phyloP scores from a whole-genome alignment of 2,329 filamentous ascomycete species.

The Exserohilum turcica region DNA sequence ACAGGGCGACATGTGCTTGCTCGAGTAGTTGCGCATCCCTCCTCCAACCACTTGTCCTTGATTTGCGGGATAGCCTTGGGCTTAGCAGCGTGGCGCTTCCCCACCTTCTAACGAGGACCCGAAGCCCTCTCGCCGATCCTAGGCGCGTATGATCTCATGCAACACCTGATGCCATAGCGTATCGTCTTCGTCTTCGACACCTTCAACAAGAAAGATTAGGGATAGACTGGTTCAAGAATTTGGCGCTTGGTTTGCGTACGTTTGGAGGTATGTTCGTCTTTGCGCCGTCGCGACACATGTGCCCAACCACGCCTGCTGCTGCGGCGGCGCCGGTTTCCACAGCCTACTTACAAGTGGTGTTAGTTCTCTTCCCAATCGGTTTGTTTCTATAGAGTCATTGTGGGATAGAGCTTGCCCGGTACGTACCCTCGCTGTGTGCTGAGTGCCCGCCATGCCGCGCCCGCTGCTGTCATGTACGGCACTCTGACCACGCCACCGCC shows the following conservation, averaged over 20 bases:
- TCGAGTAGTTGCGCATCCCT: constrained; percentile 41
- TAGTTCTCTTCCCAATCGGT: constrained; percentile 36
- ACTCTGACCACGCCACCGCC: background rate
- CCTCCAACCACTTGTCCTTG: constrained; percentile 33
- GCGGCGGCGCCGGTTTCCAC: constrained; percentile 8
- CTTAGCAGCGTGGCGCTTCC: constrained; percentile 45
- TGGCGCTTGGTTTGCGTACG: constrained; percentile 44
- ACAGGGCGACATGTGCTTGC: constrained; percentile 46
- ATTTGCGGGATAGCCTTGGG: constrained; percentile 39
- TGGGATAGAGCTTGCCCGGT: constrained; percentile 38
- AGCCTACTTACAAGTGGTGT: constrained; percentile 35
- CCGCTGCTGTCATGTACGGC: background rate
- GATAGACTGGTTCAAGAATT: constrained; percentile 51
- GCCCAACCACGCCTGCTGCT: constrained; percentile 4
- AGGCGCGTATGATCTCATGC: constrained; percentile 41
- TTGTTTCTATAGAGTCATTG: constrained; percentile 34
- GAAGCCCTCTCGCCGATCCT: constrained; percentile 37
- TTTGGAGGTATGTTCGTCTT: constrained; percentile 43
- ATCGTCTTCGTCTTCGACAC: constrained; percentile 43
- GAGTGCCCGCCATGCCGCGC: background rate
- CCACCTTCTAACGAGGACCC: constrained; percentile 44
- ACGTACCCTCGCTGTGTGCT: too few relatives aligned
- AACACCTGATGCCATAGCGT: constrained; percentile 45
- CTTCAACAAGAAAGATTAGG: constrained; percentile 48
- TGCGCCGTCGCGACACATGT: constrained; percentile 12